phyloP scores from a whole-genome alignment of 2,329 filamentous ascomycete genomes.

The Mariannaea sp. region DNA sequence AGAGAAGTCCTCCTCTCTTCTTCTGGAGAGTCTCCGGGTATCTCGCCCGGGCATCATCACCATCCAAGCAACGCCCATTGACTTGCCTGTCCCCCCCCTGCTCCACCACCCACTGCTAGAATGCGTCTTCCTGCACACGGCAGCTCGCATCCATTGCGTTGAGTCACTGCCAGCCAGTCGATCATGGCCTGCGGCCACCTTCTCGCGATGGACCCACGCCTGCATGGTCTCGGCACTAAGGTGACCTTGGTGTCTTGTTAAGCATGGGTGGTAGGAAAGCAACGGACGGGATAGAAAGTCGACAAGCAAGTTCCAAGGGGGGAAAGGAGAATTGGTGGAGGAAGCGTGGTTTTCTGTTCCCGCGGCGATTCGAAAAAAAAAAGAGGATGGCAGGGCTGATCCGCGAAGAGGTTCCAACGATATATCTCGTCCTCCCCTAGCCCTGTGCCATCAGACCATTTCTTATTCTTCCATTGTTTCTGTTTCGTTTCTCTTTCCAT shows the following conservation, averaged over 20 bases:
- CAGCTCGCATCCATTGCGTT: constrained; percentile 19
- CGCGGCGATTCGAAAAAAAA: constrained; percentile 10
- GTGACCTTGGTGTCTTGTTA: constrained; percentile 17
- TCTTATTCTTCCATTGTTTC: constrained; percentile 21
- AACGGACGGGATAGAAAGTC: constrained; percentile 2
- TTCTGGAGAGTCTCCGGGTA: not conserved
- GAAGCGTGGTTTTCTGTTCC: constrained; percentile 9
- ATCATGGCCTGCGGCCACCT: constrained; percentile 23
- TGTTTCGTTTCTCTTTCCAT: constrained; percentile 9
- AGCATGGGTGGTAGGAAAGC: constrained; percentile 8
- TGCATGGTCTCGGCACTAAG: constrained; percentile 22
- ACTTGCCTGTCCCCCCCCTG: not conserved
- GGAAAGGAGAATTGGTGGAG: constrained; percentile 5
- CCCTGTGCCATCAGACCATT: constrained; percentile 22
- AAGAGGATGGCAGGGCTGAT: constrained; percentile 19
- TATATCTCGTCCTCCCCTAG: constrained; percentile 35
- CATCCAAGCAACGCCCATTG: not conserved
- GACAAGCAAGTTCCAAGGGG: not conserved
- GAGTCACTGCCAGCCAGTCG: constrained; percentile 38
- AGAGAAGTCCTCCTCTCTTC: too few relatives aligned
- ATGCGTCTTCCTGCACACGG: not conserved
- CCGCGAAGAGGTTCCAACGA: constrained; percentile 22
- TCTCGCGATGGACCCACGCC: constrained; percentile 35
- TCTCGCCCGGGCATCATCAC: too few relatives aligned
- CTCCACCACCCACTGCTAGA: constrained; percentile 7